Conservation (phyloP, 352 stramenopile species). For the Peronosclerospora sorghi region DNA sequence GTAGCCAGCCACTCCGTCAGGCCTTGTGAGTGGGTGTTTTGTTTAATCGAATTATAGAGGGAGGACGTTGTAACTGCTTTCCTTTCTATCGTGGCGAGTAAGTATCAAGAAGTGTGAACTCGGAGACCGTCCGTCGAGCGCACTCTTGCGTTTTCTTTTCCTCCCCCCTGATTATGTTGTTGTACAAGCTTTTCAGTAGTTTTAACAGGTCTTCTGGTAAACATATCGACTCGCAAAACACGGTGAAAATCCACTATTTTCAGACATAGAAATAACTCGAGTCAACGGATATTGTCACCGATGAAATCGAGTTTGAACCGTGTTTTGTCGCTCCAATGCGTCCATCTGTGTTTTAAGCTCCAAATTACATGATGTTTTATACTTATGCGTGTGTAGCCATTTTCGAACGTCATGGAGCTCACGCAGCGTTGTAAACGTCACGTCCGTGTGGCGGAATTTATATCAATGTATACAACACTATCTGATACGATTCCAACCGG, state of each 20-base stretch:
- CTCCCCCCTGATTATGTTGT: constrained; percentile 4
- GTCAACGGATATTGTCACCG: no score
- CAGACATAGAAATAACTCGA: no score
- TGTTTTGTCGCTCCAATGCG: no score
- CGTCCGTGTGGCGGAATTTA: constrained; percentile 19
- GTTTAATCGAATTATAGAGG: background rate
- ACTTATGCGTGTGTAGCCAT: no score
- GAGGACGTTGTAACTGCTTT: background rate
- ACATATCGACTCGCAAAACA: no score
- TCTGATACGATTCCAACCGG: constrained; percentile 1
- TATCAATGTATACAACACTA: background rate
- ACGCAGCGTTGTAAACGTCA: constrained; percentile 6
- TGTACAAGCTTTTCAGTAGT: background rate
- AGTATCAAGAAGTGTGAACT: no score
- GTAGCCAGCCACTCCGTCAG: constrained; percentile 6
- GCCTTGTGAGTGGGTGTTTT: background rate
- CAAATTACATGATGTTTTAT: no score
- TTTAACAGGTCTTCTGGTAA: background rate
- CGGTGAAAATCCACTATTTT: no score
- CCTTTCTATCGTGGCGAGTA: background rate
- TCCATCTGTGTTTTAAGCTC: no score
- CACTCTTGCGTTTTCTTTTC: constrained; percentile 22
- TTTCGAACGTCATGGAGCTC: constrained; percentile 11
- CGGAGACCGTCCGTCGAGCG: constrained; percentile 11
- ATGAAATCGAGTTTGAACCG: no score